Base-by-base conservation (phyloP, 1,284 basidiomycete genomes). In the Leccinum solheimii region DNA sequence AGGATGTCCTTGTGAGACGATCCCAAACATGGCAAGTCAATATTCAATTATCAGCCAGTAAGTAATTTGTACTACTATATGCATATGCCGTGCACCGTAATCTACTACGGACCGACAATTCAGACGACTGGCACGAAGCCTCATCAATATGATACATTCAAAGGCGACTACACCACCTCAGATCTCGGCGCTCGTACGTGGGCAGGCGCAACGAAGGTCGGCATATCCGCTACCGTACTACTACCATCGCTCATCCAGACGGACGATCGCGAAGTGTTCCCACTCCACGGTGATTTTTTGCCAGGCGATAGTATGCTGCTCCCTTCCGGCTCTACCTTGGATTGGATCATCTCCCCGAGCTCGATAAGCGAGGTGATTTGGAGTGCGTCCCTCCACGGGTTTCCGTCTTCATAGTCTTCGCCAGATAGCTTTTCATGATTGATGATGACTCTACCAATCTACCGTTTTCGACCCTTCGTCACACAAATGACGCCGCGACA, bases 381-480 rank as follows among this genome's bases (percentile, higher is more conserved):
- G 26, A 53, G 27, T 19, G 27, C 51, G 21, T 32, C 32, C 19
- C 8, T 53, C 51, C 51, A 53, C 5, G 30, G 30, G 51, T 21
- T 53, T 19, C 51, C 51, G 7, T 30, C 51, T 13, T 53, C 51
- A 5, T 14, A 3, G 19, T 21, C 30, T 14, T 53, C 51, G 5
- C 30, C 13, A 19, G 30, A 32, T 34, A 53, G 51, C 19, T 34
- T 53, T 21, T 52, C 61, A 23, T 58, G 62, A 27, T 63, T 63
- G 5, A 63, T 11, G 26, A 58, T 49, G 8, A 63, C 10, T 34
- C 62, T 62, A 11, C 62, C 62, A n/a, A 62, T 48, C 60, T 63
- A 11, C 3, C 26, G n/a, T 16, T 30, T 30, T 14, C 30, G 11
- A 19, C n/a, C 21, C 13, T 23, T 54, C 19, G 26, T 52, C 16